Base-by-base conservation (phyloP, 169 alveolate genomes). In the Plasmodium sp. region DNA sequence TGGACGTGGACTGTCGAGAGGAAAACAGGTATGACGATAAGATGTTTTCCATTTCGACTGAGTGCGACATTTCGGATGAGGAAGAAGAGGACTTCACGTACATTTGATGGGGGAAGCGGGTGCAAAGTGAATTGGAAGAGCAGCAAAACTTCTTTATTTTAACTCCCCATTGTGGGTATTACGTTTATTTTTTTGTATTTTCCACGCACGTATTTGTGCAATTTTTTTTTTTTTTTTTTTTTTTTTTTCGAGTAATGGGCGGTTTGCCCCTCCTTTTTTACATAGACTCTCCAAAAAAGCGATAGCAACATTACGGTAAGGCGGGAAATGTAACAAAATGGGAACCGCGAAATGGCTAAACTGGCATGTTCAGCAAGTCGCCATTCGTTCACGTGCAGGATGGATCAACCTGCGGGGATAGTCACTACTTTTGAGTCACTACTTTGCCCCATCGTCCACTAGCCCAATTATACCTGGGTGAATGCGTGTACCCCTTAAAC, bases 11-110 rank as follows among this genome's bases (percentile, higher is more conserved):
- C 7, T 51, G 27, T 48, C 58, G 39, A 12, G 43, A 85, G 62
- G 85, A 75, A 9, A 85, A 85, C 43, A 51, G 16, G 2, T 85
- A 85, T 51, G 93, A 85, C 51, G 80, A 75, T 16, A 74, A 48
- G 7, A 18, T 7, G 4, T 85, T 74, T 85, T 51, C 36, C 36
- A 85, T 85, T 16, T 74, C 93, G 7, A 85, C 85, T 0, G 81
- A 85, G 18, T 43, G 71, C n/a, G 79, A 34, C 33, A 54, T 31
- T 18, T 39, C 36, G 18, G 31, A 31, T 45, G 84, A 85, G 54
- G 80, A 84, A 34, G 85, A 85, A 54, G 72, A 31, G 7, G 84
- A 85, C 39, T 85, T 74, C 43, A 74, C 16, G n/a, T 85, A 85
- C 39, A 56, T 74, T 22, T 83, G 54, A 83, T 56, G 39, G 5